phyloP scores from a whole-genome alignment of 495 filamentous ascomycete species.

The Penicillium cinerascens region DNA sequence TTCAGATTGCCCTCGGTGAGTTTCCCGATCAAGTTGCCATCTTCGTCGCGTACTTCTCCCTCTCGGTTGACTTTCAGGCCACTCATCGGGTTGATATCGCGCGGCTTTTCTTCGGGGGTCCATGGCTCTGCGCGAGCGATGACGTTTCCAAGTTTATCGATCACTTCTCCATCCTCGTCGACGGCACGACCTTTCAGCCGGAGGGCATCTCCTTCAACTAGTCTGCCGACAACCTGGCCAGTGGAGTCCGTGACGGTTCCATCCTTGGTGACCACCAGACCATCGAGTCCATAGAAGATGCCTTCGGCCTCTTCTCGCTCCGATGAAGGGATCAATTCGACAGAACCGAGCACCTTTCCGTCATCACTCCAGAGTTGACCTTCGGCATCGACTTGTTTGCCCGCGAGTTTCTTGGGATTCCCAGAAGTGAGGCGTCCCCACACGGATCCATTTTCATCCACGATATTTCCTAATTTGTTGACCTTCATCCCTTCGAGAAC shows the following conservation, averaged over 20 bases:
- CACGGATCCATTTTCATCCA: conserved; percentile 63
- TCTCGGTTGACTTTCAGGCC: conserved; percentile 72
- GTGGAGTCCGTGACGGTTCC: conserved; percentile 59
- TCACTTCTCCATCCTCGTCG: conserved; percentile 75
- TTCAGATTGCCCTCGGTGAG: conserved; percentile 67
- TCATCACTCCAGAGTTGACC: conserved; percentile 71
- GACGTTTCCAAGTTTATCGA: conserved; percentile 69
- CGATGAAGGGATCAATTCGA: conserved; percentile 64
- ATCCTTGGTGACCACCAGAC: conserved; percentile 63
- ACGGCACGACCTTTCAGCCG: conserved; percentile 64
- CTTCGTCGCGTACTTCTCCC: conserved; percentile 65
- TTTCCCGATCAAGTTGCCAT: conserved; percentile 70
- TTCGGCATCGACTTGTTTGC: conserved; percentile 68
- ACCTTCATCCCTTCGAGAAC: conserved; percentile 59
- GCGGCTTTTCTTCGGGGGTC: conserved; percentile 63
- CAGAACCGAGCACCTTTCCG: conserved; percentile 68
- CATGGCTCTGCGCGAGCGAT: conserved; percentile 54
- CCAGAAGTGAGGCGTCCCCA: conserved; percentile 71
- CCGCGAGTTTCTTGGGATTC: conserved; percentile 58
- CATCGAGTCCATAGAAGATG: conserved; percentile 65
- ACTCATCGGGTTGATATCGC: conserved; percentile 59
- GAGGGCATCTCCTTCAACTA: conserved; percentile 63
- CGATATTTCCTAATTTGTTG: conserved; percentile 75
- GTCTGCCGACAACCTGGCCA: conserved; percentile 63
- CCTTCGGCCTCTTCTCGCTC: conserved; percentile 65